These are phyloP conservation scores for Neurospora sp. DNA, from an alignment of 495 filamentous ascomycete species.

Conservation along the genomic window DNA sequence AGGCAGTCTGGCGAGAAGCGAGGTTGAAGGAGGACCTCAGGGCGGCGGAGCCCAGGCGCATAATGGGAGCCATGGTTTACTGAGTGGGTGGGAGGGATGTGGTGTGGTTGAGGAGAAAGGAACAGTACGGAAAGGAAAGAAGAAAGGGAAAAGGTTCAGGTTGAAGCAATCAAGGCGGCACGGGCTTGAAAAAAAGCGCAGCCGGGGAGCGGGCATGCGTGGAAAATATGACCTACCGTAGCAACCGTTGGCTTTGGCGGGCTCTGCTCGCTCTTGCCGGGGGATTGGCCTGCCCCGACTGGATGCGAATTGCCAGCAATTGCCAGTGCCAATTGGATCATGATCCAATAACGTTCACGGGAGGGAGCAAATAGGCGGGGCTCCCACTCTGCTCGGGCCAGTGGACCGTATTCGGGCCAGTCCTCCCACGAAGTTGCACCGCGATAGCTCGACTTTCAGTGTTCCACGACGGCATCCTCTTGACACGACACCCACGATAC, in stretches of 20 bases:
- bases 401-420: background rate
- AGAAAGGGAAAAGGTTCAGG: constrained; percentile 12
- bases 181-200: constrained; percentile 21
- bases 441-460: background rate
- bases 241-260: background rate
- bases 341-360: background rate
- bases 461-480: background rate
- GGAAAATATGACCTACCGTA: background rate
- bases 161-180: constrained; percentile 11
- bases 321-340: background rate
- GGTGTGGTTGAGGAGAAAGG: constrained; percentile 15
- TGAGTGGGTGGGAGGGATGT: constrained; percentile 9
- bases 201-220: background rate
- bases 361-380: background rate
- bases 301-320: background rate
- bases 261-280: background rate
- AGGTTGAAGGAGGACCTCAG: constrained; percentile 61
- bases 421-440: background rate
- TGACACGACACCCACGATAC: background rate
- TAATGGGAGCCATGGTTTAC: constrained; percentile 61
- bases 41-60: constrained; percentile 65
- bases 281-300: background rate
- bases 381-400: background rate
- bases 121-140: constrained; percentile 16
- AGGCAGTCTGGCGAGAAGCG: constrained; percentile 53